Evolutionary conservation across 805 yeast genomes (phyloP).

Genomic region (Zygotorulaspora sp.): DNA sequence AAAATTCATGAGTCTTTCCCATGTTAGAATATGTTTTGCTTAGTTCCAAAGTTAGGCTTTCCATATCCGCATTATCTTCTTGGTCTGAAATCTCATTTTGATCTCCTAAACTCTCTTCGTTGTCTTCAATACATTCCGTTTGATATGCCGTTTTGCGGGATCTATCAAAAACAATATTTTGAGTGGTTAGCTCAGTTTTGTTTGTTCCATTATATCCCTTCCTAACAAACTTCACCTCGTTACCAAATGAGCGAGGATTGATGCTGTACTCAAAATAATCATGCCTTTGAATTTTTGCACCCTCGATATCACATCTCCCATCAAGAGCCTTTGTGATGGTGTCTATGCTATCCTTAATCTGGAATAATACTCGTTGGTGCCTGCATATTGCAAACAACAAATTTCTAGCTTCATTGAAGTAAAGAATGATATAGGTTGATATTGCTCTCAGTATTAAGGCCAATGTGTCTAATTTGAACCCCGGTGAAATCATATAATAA

Average conservation of each 20-base stretch:
- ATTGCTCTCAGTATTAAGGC: constrained; percentile 57
- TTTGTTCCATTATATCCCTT: constrained; percentile 4
- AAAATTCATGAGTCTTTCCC: constrained; percentile 19
- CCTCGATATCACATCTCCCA: constrained; percentile 7
- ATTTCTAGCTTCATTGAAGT: constrained; percentile 50
- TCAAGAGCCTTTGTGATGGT: constrained; percentile 20
- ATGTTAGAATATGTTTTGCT: constrained; percentile 6
- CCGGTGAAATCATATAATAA: constrained; percentile 24
- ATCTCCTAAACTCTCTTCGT: neutral
- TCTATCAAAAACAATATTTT: constrained; percentile 6
- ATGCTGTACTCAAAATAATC: constrained; percentile 16
- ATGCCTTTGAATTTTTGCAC: constrained; percentile 4
- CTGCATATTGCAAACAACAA: constrained; percentile 46
- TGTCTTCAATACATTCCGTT: constrained; percentile 4
- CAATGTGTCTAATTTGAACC: constrained; percentile 49
- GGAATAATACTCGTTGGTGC: constrained; percentile 34
- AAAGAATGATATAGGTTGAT: constrained; percentile 47
- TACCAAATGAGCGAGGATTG: constrained; percentile 9
- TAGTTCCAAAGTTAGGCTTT: constrained; percentile 3
- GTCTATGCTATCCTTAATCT: constrained; percentile 24
- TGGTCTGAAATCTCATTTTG: neutral
- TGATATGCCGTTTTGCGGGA: constrained; percentile 4
- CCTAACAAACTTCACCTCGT: constrained; percentile 2
- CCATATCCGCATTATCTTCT: constrained; percentile 4
- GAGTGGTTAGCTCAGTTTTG: constrained; percentile 4